These are phyloP conservation scores for Cadophora luteo-olivacea DNA, from an alignment of 2,329 filamentous ascomycete species.

Conservation along the genomic window DNA sequence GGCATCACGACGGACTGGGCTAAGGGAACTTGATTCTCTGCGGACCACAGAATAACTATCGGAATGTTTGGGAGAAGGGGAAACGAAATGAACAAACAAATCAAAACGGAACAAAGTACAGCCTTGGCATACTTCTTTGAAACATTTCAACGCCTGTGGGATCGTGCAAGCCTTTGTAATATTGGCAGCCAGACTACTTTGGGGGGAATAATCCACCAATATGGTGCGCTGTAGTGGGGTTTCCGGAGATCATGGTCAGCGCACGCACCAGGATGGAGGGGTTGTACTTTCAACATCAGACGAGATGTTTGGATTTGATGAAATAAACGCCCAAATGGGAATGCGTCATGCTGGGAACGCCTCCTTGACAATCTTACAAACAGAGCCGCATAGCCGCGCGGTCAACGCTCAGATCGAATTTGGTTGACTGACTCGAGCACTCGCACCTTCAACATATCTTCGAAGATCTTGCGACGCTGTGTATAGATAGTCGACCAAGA, in stretches of 20 bases:
- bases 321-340: neutral
- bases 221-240: neutral
- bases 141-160: constrained; percentile 5
- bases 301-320: constrained; percentile 10
- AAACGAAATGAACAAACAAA: constrained; percentile 9
- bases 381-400: constrained; percentile 7
- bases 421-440: neutral
- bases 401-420: neutral
- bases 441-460: neutral
- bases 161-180: constrained; percentile 1
- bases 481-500: too few relatives aligned
- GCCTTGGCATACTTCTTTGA: constrained; percentile 4
- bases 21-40: neutral
- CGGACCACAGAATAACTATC: neutral
- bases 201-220: neutral
- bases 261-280: neutral
- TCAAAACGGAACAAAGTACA: constrained; percentile 2
- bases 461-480: neutral
- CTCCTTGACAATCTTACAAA: neutral
- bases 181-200: neutral
- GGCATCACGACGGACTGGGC: neutral
- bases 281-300: constrained; percentile 6
- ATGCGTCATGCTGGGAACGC: neutral
- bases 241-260: neutral
- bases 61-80: constrained; percentile 4